Base-by-base conservation (phyloP, 1,284 basidiomycete species). In the Leccinum pachyderme region DNA sequence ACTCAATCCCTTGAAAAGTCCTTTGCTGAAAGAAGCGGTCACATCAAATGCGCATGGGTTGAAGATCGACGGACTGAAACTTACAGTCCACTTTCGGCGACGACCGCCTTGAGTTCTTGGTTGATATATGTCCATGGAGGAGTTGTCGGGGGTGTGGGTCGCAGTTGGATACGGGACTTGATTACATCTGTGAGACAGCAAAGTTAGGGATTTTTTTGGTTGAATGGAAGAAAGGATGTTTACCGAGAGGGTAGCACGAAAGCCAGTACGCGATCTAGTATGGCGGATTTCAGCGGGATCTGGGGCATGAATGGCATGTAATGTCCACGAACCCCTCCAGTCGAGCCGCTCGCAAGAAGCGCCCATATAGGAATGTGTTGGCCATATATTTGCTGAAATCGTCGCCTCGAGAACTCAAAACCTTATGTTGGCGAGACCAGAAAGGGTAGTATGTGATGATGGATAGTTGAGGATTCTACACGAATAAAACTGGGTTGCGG, bases 211-310 rank as follows among this genome's bases (percentile, higher is more conserved):
- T 18, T 18, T 18, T 18, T 24, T n/a, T 35, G n/a, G 15, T 4
- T 35, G 2, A 18, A 12, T 1, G 12, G 25, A 8, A 35, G 37
- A 12, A 37, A 1, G 12, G 31, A 49, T 7, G 31, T 71, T 22
- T 49, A 88, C 87, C 88, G 5, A 95, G 76, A 0, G 93, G 95
- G 70, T 97, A 98, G 67, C 88, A 95, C 3, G 92, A 82, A 3
- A 97, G 79, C 96, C 96, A 99, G 70, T 99, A 98, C 1, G 86
- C 86, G 47, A 95, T 84, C 88, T 91, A 46, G 32, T 6, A 28
- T 33, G 31, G 53, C 2, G 44, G 4, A 31, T 24, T 32, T 53
- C 18, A 55, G 28, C 12, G 8, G 56, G 6, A 50, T 48, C 50
- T 13, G 48, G 29, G 49, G 29, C 51, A 47, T 11, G 49, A 5